Base-by-base conservation (phyloP, 352 stramenopile species). In the Pythium rhizo-oryzae region DNA sequence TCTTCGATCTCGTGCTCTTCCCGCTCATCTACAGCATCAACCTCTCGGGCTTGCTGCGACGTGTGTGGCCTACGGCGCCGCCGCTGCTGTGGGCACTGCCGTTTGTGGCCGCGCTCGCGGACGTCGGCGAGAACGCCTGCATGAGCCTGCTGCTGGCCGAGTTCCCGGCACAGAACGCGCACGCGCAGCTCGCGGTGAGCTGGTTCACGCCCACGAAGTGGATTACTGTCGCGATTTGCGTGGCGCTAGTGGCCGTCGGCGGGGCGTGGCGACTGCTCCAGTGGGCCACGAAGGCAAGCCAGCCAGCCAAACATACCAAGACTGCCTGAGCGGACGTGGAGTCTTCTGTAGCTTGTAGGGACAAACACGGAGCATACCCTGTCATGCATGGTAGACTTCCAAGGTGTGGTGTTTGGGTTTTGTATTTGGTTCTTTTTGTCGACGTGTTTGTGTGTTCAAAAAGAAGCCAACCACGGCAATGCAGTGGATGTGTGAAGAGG, bases 91-190 rank as follows among this genome's bases (percentile, higher is more conserved):
- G n/a, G 30, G 4, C 51, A 15, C 25, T 87, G 21, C 81, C 79
- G 4, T 28, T 76, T 1, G 24, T 84, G 7, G 70, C 61, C 0
- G 72, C 69, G n/a, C 24, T 69, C 6, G 73, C 66, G 8, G 79
- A 87, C 50, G 70, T 86, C 54, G 44, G 58, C 2, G 81, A 87
- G 72, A 90, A 90, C 59, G 24, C 72, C 1, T 74, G 66, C 44
- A 72, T 86, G 28, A 56, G 78, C 53, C 66, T 76, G n/a, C 30
- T 90, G 67, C 53, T 90, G 55, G 28, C 53, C 11, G 13, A 69
- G 24, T 90, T 84, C 50, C 79, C 81, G 0, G 39, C 51, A 21
- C 71, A 65, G 11, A 70, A 71, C 44, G 57, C 58, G 23, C 39
- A 41, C 0, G 51, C 81, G n/a, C 77, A 85, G 50, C 44, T 46